Evolutionary conservation across 2,329 filamentous ascomycete species (phyloP), one percentile per base, ranked within the genome.

Genomic region (Capronia coronata): DNA sequence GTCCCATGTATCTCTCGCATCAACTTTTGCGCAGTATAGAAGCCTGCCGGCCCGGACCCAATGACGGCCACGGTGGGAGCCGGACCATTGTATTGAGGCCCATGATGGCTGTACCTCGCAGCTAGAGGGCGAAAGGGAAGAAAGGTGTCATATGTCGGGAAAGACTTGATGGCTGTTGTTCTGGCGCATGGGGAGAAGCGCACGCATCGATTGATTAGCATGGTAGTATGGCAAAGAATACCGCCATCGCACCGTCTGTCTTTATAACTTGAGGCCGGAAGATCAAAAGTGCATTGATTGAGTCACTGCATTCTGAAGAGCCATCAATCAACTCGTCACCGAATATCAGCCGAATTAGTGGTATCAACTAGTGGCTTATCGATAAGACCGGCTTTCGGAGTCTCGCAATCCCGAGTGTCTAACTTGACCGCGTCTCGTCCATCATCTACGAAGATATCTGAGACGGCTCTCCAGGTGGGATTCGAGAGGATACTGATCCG

Each of bases 1-100:
- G 84, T 82, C 64, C 83, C 73, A 18, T 82, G 75, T 30, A 93
- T 75, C 62, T 83, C 87, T 46, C 79, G 78, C 75, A 97, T 83
- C 48, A 95, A 77, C 50, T 89, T 80, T 62, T 93, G 87, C 1
- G 93, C 84, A 0, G 91, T 87, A 65, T 98, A 98, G 73, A 97
- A 98, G 2, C 93, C 93, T 10, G 93, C 93, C 1, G 93, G 93
- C 1, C 93, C 93, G 22, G 93, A 96, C 44, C 91, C 93, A 59
- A 97, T 80, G 55, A 97, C 79, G 52, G 91, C 93, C 67, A 97
- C 76, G 42, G 87, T 85, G 61, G 91, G 81, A 2, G 80, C 79
- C 41, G 75, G 69, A 50, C 71, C 68, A 45, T 51, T 52, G 45
- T 63, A 30, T 21, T 37, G 29, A 6, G 45, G 42, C 29, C 40